Conservation (phyloP, 1,139 yeast species). For the Torulaspora globosa region DNA sequence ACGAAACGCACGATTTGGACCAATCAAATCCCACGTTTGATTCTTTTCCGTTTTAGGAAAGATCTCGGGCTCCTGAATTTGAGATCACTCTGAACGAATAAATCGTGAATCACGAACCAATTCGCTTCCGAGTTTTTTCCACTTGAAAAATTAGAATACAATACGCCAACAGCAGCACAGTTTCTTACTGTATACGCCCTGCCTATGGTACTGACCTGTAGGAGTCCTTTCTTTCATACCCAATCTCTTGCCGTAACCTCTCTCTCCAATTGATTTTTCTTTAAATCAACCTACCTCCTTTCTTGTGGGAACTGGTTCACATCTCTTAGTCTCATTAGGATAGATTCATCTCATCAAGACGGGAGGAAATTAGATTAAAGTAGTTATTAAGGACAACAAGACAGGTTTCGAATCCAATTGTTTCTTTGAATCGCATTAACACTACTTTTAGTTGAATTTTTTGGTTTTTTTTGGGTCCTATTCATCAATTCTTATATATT, state of each 20-base stretch:
- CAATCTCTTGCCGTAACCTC: background rate
- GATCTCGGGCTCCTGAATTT: background rate
- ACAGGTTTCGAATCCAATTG: too few relatives aligned
- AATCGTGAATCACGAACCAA: slow-evolving; percentile 6
- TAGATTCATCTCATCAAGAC: background rate
- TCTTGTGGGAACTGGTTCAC: background rate
- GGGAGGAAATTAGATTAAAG: background rate
- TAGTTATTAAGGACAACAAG: background rate
- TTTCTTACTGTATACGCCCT: background rate
- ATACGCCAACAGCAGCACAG: background rate
- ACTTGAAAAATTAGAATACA: background rate
- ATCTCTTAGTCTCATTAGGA: background rate
- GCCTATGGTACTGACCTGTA: too few relatives aligned
- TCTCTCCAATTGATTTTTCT: background rate
- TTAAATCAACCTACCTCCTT: background rate
- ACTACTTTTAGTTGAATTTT: background rate
- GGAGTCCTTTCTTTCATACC: too few relatives aligned
- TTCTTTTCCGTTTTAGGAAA: background rate
- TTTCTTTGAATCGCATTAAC: background rate
- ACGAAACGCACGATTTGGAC: background rate
- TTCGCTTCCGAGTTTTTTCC: slow-evolving; percentile 13
- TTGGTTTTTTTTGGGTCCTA: slow-evolving; percentile 4
- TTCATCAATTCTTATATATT: slow-evolving; percentile 11
- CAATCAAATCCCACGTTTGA: background rate
- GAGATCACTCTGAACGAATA: background rate